Conservation (phyloP, 2,329 filamentous ascomycete genomes). For the Didymella arachidicola region DNA sequence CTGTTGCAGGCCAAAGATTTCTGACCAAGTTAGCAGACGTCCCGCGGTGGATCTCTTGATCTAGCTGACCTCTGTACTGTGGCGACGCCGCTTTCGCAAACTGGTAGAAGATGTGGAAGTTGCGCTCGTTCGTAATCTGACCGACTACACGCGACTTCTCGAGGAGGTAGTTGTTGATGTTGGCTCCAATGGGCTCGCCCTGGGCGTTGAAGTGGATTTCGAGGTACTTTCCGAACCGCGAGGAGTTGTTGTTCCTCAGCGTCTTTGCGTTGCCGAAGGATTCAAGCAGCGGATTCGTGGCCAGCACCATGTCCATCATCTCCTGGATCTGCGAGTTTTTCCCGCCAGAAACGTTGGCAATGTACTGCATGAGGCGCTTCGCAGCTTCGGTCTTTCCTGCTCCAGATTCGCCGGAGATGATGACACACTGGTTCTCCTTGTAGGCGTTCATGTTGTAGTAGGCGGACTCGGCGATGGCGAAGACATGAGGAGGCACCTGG, state of each 20-base stretch:
- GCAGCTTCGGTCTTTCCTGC: constrained; percentile 98
- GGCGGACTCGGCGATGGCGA: constrained; percentile 91
- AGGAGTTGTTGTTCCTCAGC: constrained; percentile 97
- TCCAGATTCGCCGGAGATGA: constrained; percentile 97
- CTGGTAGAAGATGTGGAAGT: constrained; percentile 99
- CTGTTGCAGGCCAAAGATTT: constrained; percentile 88
- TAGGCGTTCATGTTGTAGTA: constrained; percentile 99
- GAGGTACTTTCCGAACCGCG: constrained; percentile 96
- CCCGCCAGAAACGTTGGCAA: constrained; percentile 93
- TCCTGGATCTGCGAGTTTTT: constrained; percentile 86
- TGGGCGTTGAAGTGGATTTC: constrained; percentile 94
- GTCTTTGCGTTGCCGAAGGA: constrained; percentile 99
- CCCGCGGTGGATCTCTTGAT: not conserved
- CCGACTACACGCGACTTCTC: constrained; percentile 96
- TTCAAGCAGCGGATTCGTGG: constrained; percentile 95
- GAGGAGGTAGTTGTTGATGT: constrained; percentile 97
- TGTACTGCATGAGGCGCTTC: constrained; percentile 99
- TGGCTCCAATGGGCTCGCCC: constrained; percentile 92
- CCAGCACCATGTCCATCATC: constrained; percentile 99
- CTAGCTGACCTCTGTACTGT: constrained; percentile 71
- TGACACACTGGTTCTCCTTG: constrained; percentile 98
- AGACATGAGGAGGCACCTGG: constrained; percentile 87
- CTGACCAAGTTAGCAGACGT: constrained; percentile 46
- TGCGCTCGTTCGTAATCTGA: constrained; percentile 93
- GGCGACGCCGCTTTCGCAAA: constrained; percentile 94